Evolutionary conservation across 208 protist genomes (phyloP).

Genomic region (Porcisia deanei): DNA sequence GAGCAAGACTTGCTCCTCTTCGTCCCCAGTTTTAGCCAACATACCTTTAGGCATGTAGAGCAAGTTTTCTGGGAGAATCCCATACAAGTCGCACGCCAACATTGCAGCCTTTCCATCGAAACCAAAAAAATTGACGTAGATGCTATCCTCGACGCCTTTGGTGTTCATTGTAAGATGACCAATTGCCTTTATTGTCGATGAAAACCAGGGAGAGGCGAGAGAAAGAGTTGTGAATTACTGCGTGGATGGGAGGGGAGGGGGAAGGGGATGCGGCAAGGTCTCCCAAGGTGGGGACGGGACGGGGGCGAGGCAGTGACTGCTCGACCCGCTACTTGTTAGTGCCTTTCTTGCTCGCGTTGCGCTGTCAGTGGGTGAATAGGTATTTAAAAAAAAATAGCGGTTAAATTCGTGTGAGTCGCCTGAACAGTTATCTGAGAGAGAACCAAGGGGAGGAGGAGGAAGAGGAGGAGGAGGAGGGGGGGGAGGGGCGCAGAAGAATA

Average conservation of each 20-base stretch:
- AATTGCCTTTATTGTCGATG: not conserved
- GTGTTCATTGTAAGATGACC: not conserved
- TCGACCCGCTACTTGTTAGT: no score
- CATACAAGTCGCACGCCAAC: conserved; percentile 19
- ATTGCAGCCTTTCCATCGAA: conserved; percentile 14
- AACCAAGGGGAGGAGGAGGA: not conserved
- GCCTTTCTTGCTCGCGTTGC: no score
- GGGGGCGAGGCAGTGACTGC: not conserved
- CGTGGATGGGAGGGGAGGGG: not conserved
- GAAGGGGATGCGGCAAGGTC: not conserved
- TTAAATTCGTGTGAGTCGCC: no score
- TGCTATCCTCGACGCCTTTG: conserved; percentile 9
- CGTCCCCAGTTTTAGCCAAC: not conserved
- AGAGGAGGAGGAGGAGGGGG: not conserved
- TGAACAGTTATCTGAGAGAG: no score
- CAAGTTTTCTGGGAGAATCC: conserved; percentile 5
- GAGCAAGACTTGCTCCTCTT: conserved; percentile 13
- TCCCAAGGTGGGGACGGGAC: not conserved
- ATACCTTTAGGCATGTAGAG: conserved; percentile 9
- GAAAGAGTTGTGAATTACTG: not conserved
- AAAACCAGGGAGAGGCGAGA: not conserved
- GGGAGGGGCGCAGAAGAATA: no score
- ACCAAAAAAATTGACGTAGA: conserved; percentile 16
- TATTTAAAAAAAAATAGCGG: no score
- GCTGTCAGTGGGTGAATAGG: no score